These are phyloP conservation scores for Phytopythium delawarense DNA, from an alignment of 352 stramenopile genomes.

Conservation along the genomic window DNA sequence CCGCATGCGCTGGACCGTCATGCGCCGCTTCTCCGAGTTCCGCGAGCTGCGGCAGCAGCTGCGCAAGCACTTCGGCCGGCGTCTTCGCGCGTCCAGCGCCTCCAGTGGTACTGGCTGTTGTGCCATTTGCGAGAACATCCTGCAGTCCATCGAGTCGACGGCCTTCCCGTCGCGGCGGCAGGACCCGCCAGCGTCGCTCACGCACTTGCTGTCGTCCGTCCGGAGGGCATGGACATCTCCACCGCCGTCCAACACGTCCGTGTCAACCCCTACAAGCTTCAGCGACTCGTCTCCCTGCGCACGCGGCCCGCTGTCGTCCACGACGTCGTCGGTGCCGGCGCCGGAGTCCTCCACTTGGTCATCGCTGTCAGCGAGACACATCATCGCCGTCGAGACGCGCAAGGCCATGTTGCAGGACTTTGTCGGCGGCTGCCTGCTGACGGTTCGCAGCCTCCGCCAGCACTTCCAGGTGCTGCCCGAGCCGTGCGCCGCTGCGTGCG, in stretches of 20 bases:
- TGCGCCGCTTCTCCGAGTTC: constrained; percentile 75
- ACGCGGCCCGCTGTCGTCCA: constrained; percentile 2
- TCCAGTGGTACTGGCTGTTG: constrained; percentile 13
- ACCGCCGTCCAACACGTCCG: neutral
- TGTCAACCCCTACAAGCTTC: neutral
- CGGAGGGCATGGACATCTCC: constrained; percentile 21
- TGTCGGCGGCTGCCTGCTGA: constrained; percentile 39
- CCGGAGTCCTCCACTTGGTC: neutral
- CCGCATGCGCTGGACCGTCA: constrained; percentile 52
- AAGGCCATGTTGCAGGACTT: constrained; percentile 57
- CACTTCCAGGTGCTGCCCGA: constrained; percentile 47
- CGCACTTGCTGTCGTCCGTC: neutral
- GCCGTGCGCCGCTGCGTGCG: constrained; percentile 30
- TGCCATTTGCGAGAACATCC: constrained; percentile 60
- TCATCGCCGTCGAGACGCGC: constrained; percentile 34
- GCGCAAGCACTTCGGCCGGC: constrained; percentile 49
- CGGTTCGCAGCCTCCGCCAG: constrained; percentile 60
- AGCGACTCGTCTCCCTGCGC: neutral
- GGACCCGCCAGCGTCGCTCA: constrained; percentile 1
- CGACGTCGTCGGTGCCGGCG: neutral
- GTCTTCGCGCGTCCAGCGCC: constrained; percentile 17
- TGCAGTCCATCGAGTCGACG: constrained; percentile 43
- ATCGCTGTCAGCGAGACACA: constrained; percentile 4
- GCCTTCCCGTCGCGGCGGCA: constrained; percentile 48
- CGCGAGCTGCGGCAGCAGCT: constrained; percentile 48